phyloP scores from a whole-genome alignment of 805 yeast species.

The Spencermartinsiella europaea region DNA sequence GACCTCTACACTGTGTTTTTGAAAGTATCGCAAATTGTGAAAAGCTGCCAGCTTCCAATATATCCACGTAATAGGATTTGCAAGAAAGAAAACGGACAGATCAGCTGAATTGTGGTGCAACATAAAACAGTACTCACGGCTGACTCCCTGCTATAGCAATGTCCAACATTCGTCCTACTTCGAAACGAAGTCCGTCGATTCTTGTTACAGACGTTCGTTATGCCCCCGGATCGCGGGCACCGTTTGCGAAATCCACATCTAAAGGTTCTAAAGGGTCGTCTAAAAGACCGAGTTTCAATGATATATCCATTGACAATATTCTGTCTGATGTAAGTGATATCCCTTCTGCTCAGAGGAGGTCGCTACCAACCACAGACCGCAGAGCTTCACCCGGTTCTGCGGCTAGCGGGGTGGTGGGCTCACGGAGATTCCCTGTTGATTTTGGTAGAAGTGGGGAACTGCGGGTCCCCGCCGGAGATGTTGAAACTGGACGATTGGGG shows the following conservation, averaged over 20 bases:
- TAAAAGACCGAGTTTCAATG: constrained; percentile 44
- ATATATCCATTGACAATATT: constrained; percentile 75
- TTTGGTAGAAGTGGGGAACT: background rate
- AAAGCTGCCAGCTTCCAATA: no score
- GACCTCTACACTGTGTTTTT: no score
- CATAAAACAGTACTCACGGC: no score
- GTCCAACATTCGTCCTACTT: constrained; percentile 32
- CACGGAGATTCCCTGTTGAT: background rate
- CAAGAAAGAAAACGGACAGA: no score
- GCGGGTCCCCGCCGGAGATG: background rate
- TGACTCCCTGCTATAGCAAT: no score
- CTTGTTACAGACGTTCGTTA: constrained; percentile 83
- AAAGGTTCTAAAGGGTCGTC: constrained; percentile 2
- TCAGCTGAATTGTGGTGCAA: no score
- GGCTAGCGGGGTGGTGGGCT: background rate
- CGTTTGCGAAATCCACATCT: constrained; percentile 26
- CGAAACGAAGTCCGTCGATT: constrained; percentile 88
- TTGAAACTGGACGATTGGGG: background rate
- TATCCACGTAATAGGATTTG: no score
- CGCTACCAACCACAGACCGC: no score
- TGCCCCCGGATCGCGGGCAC: constrained; percentile 35
- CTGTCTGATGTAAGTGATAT: constrained; percentile 77
- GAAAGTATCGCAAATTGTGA: no score
- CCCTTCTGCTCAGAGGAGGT: constrained; percentile 68
- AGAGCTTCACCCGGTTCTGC: background rate